Conservation (phyloP, 2,329 filamentous ascomycete genomes). For the Pyrenochaeta sp. region DNA sequence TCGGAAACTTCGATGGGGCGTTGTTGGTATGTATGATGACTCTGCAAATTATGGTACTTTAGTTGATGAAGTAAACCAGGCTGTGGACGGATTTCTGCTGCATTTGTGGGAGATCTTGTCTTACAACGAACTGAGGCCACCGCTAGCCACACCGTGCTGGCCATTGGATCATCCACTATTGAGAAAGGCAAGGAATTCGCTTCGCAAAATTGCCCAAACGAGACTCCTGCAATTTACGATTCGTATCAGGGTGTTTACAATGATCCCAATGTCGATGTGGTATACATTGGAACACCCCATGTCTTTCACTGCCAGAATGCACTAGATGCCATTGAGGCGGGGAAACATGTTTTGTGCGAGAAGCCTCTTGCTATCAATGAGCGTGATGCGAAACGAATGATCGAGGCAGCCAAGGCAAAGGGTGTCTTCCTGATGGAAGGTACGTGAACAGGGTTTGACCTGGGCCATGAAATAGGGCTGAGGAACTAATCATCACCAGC, state of each 20-base stretch:
- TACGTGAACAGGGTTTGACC: too few relatives aligned
- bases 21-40: too few relatives aligned
- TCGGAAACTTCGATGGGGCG: too few relatives aligned
- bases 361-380: constrained; percentile 85
- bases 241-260: constrained; percentile 79
- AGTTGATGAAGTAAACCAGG: too few relatives aligned
- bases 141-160: constrained; percentile 20
- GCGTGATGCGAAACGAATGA: constrained; percentile 73
- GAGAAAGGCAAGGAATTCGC: constrained; percentile 19
- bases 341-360: constrained; percentile 86
- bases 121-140: constrained; percentile 10
- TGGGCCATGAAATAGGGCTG: too few relatives aligned
- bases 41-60: too few relatives aligned
- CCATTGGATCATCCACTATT: constrained; percentile 22
- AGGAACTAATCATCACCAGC: too few relatives aligned
- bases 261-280: constrained; percentile 77
- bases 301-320: constrained; percentile 88
- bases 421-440: constrained; percentile 46
- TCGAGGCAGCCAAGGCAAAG: constrained; percentile 72
- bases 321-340: constrained; percentile 77
- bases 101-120: constrained; percentile 16
- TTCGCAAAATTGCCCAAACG: constrained; percentile 4
- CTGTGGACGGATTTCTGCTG: too few relatives aligned
- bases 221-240: constrained; percentile 69
- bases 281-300: constrained; percentile 87